Evolutionary conservation across 2,329 filamentous ascomycete genomes (phyloP), one percentile per base, ranked within the genome.

Genomic region (Pestalotiopsis sp.): DNA sequence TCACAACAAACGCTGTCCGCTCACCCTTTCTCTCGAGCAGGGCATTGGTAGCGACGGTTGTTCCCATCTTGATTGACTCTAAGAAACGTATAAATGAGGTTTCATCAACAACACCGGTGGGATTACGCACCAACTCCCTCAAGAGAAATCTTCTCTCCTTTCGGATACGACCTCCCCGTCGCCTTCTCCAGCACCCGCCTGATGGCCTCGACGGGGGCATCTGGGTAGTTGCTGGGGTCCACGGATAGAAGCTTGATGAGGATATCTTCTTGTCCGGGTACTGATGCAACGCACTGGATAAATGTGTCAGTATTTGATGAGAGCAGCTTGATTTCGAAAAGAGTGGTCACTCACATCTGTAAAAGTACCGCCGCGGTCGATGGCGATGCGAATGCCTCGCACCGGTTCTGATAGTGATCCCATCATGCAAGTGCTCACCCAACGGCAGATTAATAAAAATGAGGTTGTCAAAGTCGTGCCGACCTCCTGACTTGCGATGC

Each of bases 241-340:
- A 92, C 92, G 0, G 92, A 94, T 13, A 94, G 85, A 1, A 94
- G 83, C 77, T 94, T 94, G 78, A 94, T 91, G 65, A 93, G 81
- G 62, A 93, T 84, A 70, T 92, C 89, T 76, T 92, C 89, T 76
- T 88, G 84, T 81, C 90, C 90, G 70, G 85, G 85, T n/a, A 88
- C 88, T 2, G 85, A 87, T 66, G 90, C 90, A 4, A 90, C 88
- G 12, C 70, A 49, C 71, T 70, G 36, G 36, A 1, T 1, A 0
- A 3, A n/a, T 20, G 5, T 52, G 45, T 52, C 6, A 59, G 27
- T 25, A 70, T 71, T 31, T 31, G 11, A 25, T 6, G 14, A 14
- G 1, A 27, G 62, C 27, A 52, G 11, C 3, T 36, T 17, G 5
- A 12, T 41, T 20, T 36, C 36, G 39, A n/a, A 13, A 64, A 4